Conservation (phyloP, 495 filamentous ascomycete genomes). For the Tuber calosporum region DNA sequence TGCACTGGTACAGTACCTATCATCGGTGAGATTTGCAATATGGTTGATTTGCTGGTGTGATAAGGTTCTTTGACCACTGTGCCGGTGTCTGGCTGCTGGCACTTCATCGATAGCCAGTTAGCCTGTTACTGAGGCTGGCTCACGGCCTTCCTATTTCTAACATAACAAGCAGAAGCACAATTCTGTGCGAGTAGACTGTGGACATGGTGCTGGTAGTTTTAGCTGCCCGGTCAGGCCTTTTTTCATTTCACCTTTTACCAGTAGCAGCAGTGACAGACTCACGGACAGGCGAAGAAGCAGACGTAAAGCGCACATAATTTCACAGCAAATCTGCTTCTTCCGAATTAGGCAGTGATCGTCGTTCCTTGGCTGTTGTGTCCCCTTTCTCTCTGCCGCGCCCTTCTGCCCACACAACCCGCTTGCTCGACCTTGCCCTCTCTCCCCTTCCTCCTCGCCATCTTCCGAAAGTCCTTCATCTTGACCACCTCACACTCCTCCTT, state of each 20-base stretch:
- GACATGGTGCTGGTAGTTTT: neutral
- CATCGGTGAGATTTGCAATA: neutral
- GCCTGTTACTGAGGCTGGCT: neutral
- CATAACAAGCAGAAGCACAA: neutral
- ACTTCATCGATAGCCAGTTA: neutral
- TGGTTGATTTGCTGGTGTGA: neutral
- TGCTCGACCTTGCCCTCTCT: constrained; percentile 41
- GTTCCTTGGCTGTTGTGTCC: constrained; percentile 33
- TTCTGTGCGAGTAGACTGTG: neutral
- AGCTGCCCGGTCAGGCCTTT: neutral
- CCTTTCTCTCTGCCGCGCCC: constrained; percentile 37
- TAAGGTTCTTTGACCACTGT: neutral
- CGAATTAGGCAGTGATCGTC: constrained; percentile 30
- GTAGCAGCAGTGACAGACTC: neutral
- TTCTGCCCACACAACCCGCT: constrained; percentile 27
- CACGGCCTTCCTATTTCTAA: neutral
- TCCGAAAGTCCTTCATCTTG: constrained; percentile 41
- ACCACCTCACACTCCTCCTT: constrained; percentile 39
- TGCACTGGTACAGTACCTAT: neutral
- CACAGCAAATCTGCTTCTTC: constrained; percentile 29
- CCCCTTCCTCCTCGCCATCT: constrained; percentile 43
- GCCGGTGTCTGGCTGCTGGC: neutral
- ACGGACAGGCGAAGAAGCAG: constrained; percentile 4
- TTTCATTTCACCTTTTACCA: neutral
- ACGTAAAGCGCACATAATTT: constrained; percentile 38